Conservation (phyloP, 192 early-diverging fungal species). For the Gryganskiella cystojenkinii region DNA sequence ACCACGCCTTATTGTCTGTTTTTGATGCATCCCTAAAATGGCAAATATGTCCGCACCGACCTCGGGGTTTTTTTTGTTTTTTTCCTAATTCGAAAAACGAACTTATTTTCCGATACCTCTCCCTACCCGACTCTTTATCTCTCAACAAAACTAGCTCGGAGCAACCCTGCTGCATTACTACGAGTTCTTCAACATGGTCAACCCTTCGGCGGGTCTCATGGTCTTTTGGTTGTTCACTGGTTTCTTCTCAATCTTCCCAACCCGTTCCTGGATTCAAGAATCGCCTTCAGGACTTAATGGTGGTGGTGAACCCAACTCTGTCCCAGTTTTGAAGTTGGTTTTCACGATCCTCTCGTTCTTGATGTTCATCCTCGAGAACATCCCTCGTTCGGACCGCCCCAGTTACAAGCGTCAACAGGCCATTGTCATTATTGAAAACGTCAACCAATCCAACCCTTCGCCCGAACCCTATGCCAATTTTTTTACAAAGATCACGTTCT, state of each 20-base stretch:
- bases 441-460: conserved; percentile 23
- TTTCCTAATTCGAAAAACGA: not conserved
- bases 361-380: conserved; percentile 55
- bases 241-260: conserved; percentile 33
- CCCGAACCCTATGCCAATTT: conserved; percentile 35
- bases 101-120: not conserved
- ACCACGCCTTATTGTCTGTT: too few relatives aligned
- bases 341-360: conserved; percentile 32
- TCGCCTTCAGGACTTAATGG: conserved; percentile 6
- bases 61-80: conserved; percentile 1
- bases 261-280: conserved; percentile 48
- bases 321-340: conserved; percentile 31
- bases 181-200: conserved; percentile 34
- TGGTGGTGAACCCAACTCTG: conserved; percentile 5
- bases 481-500: conserved; percentile 41
- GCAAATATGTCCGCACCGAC: too few relatives aligned
- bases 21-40: too few relatives aligned
- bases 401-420: conserved; percentile 20
- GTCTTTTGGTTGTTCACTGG: conserved; percentile 61
- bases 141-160: not conserved
- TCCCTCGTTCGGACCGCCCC: conserved; percentile 36
- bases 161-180: conserved; percentile 12
- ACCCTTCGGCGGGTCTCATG: conserved; percentile 56
- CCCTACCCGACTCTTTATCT: not conserved
- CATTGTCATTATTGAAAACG: too few relatives aligned